Conservation (phyloP, 2,329 filamentous ascomycete genomes). For the Alternaria metachromatica region DNA sequence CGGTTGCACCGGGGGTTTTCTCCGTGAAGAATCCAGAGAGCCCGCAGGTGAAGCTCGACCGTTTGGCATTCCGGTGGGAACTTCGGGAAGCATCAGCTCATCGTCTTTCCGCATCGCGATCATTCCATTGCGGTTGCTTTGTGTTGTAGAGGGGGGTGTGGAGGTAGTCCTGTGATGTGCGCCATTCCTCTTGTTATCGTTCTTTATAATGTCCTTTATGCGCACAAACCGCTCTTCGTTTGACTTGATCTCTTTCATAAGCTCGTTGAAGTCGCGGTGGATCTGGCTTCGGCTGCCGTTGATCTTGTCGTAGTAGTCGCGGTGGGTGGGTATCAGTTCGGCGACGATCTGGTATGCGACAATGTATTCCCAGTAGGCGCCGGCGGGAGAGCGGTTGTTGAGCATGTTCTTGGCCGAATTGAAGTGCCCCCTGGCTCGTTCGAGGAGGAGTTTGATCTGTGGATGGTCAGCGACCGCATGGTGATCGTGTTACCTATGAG, state of each 20-base stretch:
- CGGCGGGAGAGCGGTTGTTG: constrained; percentile 60
- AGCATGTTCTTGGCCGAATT: constrained; percentile 62
- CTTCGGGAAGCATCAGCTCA: constrained; percentile 46
- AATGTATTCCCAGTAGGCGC: constrained; percentile 84
- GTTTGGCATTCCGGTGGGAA: constrained; percentile 28
- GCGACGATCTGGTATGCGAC: constrained; percentile 80
- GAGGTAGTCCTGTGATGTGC: constrained; percentile 47
- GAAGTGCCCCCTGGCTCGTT: constrained; percentile 51
- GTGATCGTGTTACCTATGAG: background rate
- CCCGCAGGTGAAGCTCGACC: constrained; percentile 28
- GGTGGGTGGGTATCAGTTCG: constrained; percentile 76
- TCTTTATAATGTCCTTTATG: constrained; percentile 59
- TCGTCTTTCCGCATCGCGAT: constrained; percentile 26
- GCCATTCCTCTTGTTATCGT: constrained; percentile 64
- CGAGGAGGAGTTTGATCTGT: constrained; percentile 51
- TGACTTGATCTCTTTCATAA: constrained; percentile 39
- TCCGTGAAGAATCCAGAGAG: constrained; percentile 28
- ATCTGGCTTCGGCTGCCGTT: constrained; percentile 60
- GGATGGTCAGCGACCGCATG: constrained; percentile 21
- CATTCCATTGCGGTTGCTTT: constrained; percentile 28
- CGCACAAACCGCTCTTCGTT: constrained; percentile 53
- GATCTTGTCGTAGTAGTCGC: constrained; percentile 70
- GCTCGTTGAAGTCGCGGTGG: constrained; percentile 55
- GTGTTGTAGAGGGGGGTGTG: constrained; percentile 11
- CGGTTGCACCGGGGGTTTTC: constrained; percentile 61